phyloP scores from a whole-genome alignment of 768 basidiomycete species.

The Megacollybia marginata region DNA sequence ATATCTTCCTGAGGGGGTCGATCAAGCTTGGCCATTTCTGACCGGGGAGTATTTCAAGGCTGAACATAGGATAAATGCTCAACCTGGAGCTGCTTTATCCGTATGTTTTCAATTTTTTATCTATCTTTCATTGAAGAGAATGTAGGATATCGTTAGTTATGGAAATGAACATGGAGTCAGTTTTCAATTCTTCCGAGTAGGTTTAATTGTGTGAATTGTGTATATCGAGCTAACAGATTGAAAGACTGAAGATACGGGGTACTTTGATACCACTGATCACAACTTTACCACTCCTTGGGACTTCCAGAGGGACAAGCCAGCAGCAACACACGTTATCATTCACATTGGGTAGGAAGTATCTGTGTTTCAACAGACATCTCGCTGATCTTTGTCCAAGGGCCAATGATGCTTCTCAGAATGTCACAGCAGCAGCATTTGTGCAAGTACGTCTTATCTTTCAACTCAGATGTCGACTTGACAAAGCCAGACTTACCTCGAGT shows the following conservation, averaged over 20 bases:
- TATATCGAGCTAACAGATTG: background rate
- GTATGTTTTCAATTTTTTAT: slow-evolving; percentile 16
- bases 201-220: slow-evolving; percentile 5
- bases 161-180: slow-evolving; percentile 48
- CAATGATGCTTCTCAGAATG: slow-evolving; percentile 47
- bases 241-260: slow-evolving; percentile 53
- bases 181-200: slow-evolving; percentile 42
- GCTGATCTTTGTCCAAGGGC: slow-evolving; percentile 24
- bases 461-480: background rate
- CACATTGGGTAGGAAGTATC: slow-evolving; percentile 39
- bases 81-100: slow-evolving; percentile 45
- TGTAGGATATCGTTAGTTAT: slow-evolving; percentile 42
- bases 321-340: slow-evolving; percentile 46
- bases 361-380: background rate
- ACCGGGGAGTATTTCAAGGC: slow-evolving; percentile 43
- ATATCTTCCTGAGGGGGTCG: slow-evolving; percentile 43
- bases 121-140: background rate
- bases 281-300: slow-evolving; percentile 57
- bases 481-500: slow-evolving; percentile 37
- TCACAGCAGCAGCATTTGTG: slow-evolving; percentile 35
- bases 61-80: slow-evolving; percentile 43
- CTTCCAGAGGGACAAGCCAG: slow-evolving; percentile 38
- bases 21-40: slow-evolving; percentile 52
- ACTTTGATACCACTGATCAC: slow-evolving; percentile 44
- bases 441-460: slow-evolving; percentile 18